Percentiles rank a stretch among this genome's conserved stretches.
Conservation (phyloP, 2,329 filamentous ascomycete genomes). For the Mariannaea elegans region DNA sequence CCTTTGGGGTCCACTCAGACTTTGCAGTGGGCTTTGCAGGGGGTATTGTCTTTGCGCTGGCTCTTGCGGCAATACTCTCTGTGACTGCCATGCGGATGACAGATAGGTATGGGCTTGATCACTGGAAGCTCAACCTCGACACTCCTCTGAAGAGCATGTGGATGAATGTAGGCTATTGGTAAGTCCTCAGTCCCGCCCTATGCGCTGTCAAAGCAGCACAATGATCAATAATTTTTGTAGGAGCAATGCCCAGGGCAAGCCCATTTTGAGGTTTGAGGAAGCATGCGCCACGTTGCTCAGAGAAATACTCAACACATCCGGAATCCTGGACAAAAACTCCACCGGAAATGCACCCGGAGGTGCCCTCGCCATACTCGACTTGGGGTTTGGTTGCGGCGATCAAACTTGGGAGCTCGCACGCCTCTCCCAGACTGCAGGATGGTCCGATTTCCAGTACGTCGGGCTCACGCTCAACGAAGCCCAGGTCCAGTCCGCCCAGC, state of each 20-base stretch:
- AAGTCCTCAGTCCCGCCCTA: slow-evolving; percentile 38
- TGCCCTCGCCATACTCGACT: slow-evolving; percentile 55
- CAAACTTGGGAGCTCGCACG: slow-evolving; percentile 58
- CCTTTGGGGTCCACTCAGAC: slow-evolving; percentile 20
- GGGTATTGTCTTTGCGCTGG: slow-evolving; percentile 34
- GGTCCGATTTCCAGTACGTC: slow-evolving; percentile 54
- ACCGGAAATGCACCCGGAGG: slow-evolving; percentile 11
- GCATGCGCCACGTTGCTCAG: slow-evolving; percentile 60
- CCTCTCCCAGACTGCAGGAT: slow-evolving; percentile 31
- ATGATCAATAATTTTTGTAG: no score
- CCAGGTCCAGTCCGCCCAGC: slow-evolving; percentile 53
- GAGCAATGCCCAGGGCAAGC: slow-evolving; percentile 41
- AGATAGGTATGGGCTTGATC: slow-evolving; percentile 59
- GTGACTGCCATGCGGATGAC: slow-evolving; percentile 36
- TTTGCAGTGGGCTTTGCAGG: slow-evolving; percentile 42
- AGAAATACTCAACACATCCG: slow-evolving; percentile 55
- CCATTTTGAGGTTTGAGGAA: slow-evolving; percentile 50
- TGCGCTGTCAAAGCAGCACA: no score
- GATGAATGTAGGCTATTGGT: slow-evolving; percentile 72
- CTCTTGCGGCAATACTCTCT: slow-evolving; percentile 24
- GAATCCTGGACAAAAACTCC: slow-evolving; percentile 42
- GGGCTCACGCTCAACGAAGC: slow-evolving; percentile 60
- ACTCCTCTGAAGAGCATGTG: slow-evolving; percentile 62
- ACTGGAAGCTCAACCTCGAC: slow-evolving; percentile 63
- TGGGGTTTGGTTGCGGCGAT: slow-evolving; percentile 68